Base-by-base conservation (phyloP, 2,329 filamentous ascomycete species). In the Neonectria sp. region DNA sequence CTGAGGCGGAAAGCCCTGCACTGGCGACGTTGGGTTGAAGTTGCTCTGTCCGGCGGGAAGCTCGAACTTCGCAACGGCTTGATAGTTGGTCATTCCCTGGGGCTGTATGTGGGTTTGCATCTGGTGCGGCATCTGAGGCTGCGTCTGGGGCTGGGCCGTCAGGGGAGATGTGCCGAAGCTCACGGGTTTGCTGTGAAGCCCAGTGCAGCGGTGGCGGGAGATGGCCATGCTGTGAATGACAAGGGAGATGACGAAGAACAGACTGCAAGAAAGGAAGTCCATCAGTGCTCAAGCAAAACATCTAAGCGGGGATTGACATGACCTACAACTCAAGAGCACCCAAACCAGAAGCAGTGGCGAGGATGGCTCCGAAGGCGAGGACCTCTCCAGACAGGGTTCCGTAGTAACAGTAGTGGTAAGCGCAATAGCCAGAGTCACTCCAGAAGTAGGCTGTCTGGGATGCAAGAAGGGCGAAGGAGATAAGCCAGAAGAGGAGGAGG, bases 401-500 rank as follows among this genome's bases (percentile, higher is more conserved):
- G 8, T 68, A 73, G 13, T 73, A 74, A 31, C 73, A 78, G 59
- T 72, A 68, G 49, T 77, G 71, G 43, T 63, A 68, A 46, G 74
- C 70, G 9, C 71, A 69, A 73, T 76, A 75, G n/a, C 68, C 66
- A 4, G 63, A 51, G 9, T 70, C 64, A 15, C 57, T 56, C 61
- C 77, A 75, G 12, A 71, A 63, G 4, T 73, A 53, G 2, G 79
- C 78, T 11, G 82, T 78, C 48, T 81, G 71, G 25, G 71, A 53
- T 7, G 83, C 83, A 11, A 84, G 74, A 15, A 84, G 70, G 13
- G 80, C 82, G 46, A 86, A 84, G 1, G 82, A 79, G 58, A 79
- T 71, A 37, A 87, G 78, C 88, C 87, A 90, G 76, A 89, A 85
- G 63, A 90, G 66, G 60, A 86, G 74, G 33, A 86, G 82, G 63